phyloP scores from a whole-genome alignment of 2,329 filamentous ascomycete species.

The Diaporthe ilicicola region DNA sequence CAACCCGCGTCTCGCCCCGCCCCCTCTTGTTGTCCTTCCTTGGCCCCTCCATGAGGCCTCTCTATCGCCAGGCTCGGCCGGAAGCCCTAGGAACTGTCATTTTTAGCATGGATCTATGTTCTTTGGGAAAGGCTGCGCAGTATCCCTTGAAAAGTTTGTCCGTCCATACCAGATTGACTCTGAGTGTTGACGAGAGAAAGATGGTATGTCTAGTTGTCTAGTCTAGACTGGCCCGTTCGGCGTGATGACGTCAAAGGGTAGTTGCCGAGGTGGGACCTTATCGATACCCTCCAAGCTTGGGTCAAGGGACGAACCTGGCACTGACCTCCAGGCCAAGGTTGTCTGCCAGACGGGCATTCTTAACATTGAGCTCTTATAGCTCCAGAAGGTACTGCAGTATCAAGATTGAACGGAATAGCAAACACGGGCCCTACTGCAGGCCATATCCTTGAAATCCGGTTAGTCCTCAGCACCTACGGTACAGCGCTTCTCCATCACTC shows the following conservation, averaged over 20 bases:
- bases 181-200: too few relatives aligned
- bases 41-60: not conserved
- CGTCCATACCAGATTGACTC: not conserved
- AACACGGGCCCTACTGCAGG: not conserved
- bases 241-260: constrained; percentile 12
- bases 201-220: too few relatives aligned
- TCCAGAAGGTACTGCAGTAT: not conserved
- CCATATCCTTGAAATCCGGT: not conserved
- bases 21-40: not conserved
- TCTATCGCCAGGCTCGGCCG: not conserved
- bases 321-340: not conserved
- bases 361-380: constrained; percentile 1
- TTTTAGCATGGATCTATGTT: not conserved
- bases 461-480: too few relatives aligned
- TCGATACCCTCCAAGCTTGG: not conserved
- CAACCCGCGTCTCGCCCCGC: not conserved
- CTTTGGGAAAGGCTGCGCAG: too few relatives aligned
- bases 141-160: not conserved
- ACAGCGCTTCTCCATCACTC: too few relatives aligned
- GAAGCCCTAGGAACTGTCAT: not conserved
- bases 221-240: not conserved
- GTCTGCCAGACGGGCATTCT: not conserved
- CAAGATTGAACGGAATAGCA: not conserved
- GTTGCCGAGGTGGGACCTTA: constrained; percentile 17
- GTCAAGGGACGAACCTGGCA: not conserved